A percentile compares a stretch with the other conserved stretches of the same genome.
Evolutionary conservation across 1,284 basidiomycete genomes (phyloP).

Genomic region (Cystobasidium pallidum): DNA sequence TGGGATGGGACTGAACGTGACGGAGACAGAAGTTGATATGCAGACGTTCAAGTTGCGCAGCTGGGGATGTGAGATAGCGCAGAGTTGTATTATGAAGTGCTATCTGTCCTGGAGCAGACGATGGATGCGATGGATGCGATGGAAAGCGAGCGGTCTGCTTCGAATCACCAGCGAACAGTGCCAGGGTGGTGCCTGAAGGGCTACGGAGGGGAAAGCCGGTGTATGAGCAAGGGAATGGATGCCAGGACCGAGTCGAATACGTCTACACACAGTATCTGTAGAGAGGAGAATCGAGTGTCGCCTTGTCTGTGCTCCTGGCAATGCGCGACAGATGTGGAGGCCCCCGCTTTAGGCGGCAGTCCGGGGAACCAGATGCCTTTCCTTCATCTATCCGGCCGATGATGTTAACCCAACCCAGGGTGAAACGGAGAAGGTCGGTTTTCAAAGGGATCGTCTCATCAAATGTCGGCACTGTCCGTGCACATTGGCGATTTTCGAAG

Average conservation of each 20-base stretch:
- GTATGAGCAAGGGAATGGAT: background rate
- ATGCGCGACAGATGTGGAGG: no score
- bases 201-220: constrained; percentile 6
- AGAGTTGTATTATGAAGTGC: no score
- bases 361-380: background rate
- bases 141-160: background rate
- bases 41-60: background rate
- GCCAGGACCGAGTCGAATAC: background rate
- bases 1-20: background rate
- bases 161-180: background rate
- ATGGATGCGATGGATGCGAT: no score
- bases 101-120: background rate
- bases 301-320: background rate
- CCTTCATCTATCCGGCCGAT: background rate
- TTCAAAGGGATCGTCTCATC: background rate
- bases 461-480: background rate
- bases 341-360: no score
- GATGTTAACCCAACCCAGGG: background rate
- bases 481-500: background rate
- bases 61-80: background rate
- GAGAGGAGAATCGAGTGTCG: background rate
- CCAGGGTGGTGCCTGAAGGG: constrained; percentile 2
- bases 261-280: background rate
- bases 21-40: background rate
- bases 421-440: background rate